Conservation (phyloP, 1,139 yeast genomes). For the Candida sanyaensis region DNA sequence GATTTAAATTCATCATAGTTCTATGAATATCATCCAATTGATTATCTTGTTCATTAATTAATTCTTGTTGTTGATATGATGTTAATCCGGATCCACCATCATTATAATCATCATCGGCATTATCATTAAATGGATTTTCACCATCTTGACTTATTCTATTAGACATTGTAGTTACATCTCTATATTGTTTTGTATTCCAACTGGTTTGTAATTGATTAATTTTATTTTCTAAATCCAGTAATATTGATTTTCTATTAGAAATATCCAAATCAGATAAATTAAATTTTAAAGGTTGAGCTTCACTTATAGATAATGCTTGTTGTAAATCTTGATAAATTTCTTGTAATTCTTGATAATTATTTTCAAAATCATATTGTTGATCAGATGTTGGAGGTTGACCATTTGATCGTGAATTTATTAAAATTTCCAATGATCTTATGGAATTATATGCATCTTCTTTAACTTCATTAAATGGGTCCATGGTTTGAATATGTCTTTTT, state of each 20-base stretch:
- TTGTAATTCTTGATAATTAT: constrained; percentile 68
- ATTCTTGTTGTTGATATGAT: constrained; percentile 70
- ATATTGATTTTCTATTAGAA: constrained; percentile 49
- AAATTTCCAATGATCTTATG: constrained; percentile 11
- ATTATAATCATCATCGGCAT: too few relatives aligned
- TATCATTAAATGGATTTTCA: constrained; percentile 36
- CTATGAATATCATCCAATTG: constrained; percentile 81
- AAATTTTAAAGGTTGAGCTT: constrained; percentile 60
- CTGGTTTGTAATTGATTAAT: constrained; percentile 30
- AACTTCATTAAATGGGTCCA: constrained; percentile 90
- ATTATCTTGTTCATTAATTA: constrained; percentile 78
- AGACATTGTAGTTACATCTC: constrained; percentile 52
- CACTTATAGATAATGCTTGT: constrained; percentile 66
- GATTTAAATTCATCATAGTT: constrained; percentile 79
- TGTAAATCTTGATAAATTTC: constrained; percentile 77
- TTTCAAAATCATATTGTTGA: constrained; percentile 55
- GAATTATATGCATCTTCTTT: constrained; percentile 65
- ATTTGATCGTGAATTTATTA: constrained; percentile 38
- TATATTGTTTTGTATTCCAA: constrained; percentile 37
- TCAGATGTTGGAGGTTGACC: constrained; percentile 10
- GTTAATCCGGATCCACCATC: constrained; percentile 27
- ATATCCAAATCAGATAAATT: constrained; percentile 54
- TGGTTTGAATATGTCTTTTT: constrained; percentile 23
- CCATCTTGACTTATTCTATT: constrained; percentile 50
- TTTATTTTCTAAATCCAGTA: constrained; percentile 47